A percentile compares a stretch with the other conserved stretches of the same genome.
Evolutionary conservation across 2,329 filamentous ascomycete genomes (phyloP).

Genomic region (Hysterium pulicare): DNA sequence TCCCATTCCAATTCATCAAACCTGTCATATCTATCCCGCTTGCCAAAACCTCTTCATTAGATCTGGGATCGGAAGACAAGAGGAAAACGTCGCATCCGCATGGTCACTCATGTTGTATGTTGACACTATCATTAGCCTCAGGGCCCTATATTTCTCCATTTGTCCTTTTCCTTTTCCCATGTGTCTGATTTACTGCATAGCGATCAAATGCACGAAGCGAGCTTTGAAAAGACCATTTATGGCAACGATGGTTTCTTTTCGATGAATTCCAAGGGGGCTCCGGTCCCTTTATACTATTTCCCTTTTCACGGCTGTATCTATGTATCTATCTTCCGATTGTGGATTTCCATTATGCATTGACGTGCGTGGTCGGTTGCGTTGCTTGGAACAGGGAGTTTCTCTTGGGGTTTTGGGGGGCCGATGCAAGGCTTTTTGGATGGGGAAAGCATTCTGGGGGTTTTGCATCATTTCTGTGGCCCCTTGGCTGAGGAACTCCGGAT

Average conservation of each 20-base stretch:
- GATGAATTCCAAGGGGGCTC: neutral
- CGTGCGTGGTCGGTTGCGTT: neutral
- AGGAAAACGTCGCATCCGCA: no score
- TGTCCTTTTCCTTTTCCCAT: neutral
- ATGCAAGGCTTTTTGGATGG: no score
- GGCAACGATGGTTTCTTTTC: neutral
- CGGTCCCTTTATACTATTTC: neutral
- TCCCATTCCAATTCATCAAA: no score
- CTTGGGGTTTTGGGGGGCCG: neutral
- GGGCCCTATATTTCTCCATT: neutral
- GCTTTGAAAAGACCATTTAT: neutral
- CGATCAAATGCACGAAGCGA: conserved; percentile 1
- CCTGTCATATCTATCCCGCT: no score
- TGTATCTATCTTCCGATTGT: no score
- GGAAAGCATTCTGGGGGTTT: no score
- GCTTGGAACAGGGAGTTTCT: neutral
- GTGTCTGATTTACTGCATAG: neutral
- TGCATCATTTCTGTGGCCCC: no score
- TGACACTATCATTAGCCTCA: neutral
- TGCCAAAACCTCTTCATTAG: no score
- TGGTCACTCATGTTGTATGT: no score
- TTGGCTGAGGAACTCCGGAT: no score
- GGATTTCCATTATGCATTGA: no score
- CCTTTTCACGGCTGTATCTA: conserved; percentile 1
- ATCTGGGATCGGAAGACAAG: no score